phyloP scores from a whole-genome alignment of 768 basidiomycete species.

The Trametes sanguinea region DNA sequence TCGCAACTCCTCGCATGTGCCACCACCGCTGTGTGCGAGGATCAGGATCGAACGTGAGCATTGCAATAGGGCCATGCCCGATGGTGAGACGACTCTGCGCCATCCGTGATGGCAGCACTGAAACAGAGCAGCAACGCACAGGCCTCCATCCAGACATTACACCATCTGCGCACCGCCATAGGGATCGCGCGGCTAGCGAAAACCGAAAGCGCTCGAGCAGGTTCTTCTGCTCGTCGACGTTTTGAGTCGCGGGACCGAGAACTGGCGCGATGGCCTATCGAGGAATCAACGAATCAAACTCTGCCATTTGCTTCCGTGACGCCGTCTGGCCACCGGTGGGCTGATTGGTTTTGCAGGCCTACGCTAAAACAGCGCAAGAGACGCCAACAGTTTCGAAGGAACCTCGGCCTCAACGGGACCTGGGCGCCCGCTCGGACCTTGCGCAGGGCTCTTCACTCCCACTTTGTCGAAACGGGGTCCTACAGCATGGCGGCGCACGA shows the following conservation, averaged over 20 bases:
- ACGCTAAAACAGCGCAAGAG: background rate
- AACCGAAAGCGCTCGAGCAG: background rate
- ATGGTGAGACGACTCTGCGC: background rate
- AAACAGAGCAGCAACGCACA: conserved; percentile 1
- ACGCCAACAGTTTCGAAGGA: too few relatives aligned
- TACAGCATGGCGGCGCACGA: background rate
- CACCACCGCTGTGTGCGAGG: background rate
- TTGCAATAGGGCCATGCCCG: background rate
- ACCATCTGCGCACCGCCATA: conserved; percentile 2
- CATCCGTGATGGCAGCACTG: conserved; percentile 12
- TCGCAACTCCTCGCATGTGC: background rate
- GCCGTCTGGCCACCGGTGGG: too few relatives aligned
- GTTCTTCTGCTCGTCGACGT: background rate
- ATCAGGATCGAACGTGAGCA: conserved; percentile 4
- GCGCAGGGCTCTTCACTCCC: background rate
- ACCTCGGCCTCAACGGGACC: background rate
- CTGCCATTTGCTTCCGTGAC: too few relatives aligned
- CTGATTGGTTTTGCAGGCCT: too few relatives aligned
- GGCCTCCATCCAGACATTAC: background rate
- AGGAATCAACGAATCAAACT: too few relatives aligned
- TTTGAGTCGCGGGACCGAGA: conserved; percentile 4
- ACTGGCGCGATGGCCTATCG: background rate
- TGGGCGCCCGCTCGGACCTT: background rate
- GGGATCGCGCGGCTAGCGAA: background rate
- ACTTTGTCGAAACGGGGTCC: background rate